Percentiles rank a stretch among this genome's conserved stretches.
Evolutionary conservation across 352 stramenopile species (phyloP).

Genomic region (Elongisporangium senticosum): DNA sequence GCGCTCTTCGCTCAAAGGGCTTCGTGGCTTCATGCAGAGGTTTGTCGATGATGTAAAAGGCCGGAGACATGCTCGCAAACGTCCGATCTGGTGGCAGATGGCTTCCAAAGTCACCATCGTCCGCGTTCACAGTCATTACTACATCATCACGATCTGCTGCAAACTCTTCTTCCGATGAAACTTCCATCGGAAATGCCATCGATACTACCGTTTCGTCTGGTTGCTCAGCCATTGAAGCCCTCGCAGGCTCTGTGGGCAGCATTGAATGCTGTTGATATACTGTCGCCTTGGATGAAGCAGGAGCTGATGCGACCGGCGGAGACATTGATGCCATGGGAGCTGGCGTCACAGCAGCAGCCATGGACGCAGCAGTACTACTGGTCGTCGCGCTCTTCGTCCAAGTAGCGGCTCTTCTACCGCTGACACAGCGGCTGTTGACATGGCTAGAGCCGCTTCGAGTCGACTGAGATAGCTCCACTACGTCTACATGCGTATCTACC

Average conservation of each 20-base stretch:
- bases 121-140: slow-evolving; percentile 9
- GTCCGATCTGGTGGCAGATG: not conserved
- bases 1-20: slow-evolving; percentile 37
- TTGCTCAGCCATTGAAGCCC: too few species aligned
- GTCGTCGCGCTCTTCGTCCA: not conserved
- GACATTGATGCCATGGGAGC: too few species aligned
- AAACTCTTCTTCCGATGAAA: not conserved
- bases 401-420: not conserved
- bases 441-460: not conserved
- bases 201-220: not conserved
- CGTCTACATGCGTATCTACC: slow-evolving; percentile 10
- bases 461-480: slow-evolving; percentile 6
- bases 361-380: not conserved
- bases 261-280: too few species aligned
- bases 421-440: not conserved
- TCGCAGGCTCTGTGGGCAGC: too few species aligned
- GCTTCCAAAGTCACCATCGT: not conserved
- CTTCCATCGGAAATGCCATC: not conserved
- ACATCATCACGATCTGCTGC: not conserved
- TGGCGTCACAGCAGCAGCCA: too few species aligned
- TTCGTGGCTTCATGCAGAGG: slow-evolving; percentile 17
- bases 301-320: slow-evolving; percentile 5
- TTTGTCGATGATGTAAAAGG: slow-evolving; percentile 50
- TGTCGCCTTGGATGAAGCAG: too few species aligned
- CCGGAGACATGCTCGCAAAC: not conserved